Evolutionary conservation across 192 early-diverging fungal genomes (phyloP).

Genomic region (Diversispora epigaea): DNA sequence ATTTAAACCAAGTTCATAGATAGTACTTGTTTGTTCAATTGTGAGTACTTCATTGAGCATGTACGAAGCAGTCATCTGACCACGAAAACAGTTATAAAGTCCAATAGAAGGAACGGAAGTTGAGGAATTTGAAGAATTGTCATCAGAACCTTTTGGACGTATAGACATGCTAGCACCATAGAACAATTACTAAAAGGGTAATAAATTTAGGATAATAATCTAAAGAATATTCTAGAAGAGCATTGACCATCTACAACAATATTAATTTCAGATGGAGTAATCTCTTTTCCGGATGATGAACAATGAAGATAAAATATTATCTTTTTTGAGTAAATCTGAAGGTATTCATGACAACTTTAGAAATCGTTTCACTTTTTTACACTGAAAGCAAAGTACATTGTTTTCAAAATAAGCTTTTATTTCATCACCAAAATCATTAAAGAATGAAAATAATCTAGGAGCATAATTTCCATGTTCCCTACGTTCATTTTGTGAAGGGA

Average conservation of each 20-base stretch:
- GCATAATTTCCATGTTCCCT: not conserved
- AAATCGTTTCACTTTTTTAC: slow-evolving; percentile 6
- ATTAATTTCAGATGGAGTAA: slow-evolving; percentile 11
- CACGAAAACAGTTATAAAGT: slow-evolving; percentile 27
- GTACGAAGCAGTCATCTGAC: slow-evolving; percentile 28
- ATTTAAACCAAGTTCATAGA: slow-evolving; percentile 23
- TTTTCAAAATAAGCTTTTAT: slow-evolving; percentile 32
- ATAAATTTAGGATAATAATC: not conserved
- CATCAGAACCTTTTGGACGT: not conserved
- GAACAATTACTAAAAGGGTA: slow-evolving; percentile 17
- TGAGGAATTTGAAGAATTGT: not conserved
- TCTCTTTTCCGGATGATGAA: slow-evolving; percentile 9
- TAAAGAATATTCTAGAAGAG: slow-evolving; percentile 21
- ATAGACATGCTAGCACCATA: slow-evolving; percentile 15
- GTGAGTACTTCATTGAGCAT: slow-evolving; percentile 12
- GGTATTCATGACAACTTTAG: slow-evolving; percentile 3
- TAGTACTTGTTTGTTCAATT: slow-evolving; percentile 2
- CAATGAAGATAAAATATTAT: slow-evolving; percentile 25
- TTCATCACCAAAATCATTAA: slow-evolving; percentile 18
- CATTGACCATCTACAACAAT: slow-evolving; percentile 17
- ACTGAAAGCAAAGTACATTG: slow-evolving; percentile 1
- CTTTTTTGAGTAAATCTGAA: slow-evolving; percentile 23
- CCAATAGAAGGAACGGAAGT: not conserved
- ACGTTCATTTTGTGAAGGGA: not conserved
- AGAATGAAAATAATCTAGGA: slow-evolving; percentile 28